Evolutionary conservation across 2,329 filamentous ascomycete genomes (phyloP).

Genomic region (Amesomyces nigricolor): DNA sequence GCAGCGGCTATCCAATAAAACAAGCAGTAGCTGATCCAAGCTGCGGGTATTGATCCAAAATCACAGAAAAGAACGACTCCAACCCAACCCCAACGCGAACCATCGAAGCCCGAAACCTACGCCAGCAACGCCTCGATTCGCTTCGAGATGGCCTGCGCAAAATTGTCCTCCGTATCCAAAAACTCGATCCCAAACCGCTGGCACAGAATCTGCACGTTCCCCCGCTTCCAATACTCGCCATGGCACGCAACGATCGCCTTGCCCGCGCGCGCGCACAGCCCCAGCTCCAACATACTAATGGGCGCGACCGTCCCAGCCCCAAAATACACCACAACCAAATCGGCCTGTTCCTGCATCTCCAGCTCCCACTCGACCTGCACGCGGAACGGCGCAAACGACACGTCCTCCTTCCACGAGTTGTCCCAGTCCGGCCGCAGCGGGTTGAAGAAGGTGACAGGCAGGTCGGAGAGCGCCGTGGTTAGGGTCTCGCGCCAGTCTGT

Average conservation of each 20-base stretch:
- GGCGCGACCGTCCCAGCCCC: constrained; percentile 47
- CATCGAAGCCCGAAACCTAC: neutral
- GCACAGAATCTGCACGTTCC: constrained; percentile 56
- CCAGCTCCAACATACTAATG: constrained; percentile 56
- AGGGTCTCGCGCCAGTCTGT: constrained; percentile 49
- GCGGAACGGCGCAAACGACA: constrained; percentile 40
- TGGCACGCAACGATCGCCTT: constrained; percentile 51
- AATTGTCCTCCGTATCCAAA: constrained; percentile 29
- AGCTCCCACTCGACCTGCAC: constrained; percentile 59
- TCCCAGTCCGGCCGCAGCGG: constrained; percentile 55
- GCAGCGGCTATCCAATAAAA: no score
- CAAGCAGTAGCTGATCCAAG: no score
- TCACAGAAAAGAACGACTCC: neutral
- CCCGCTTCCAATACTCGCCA: constrained; percentile 50
- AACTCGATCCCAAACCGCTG: constrained; percentile 41
- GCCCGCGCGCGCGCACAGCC: constrained; percentile 41
- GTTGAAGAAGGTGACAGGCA: constrained; percentile 51
- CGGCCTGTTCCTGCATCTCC: constrained; percentile 46
- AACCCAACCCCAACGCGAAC: no score
- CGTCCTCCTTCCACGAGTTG: constrained; percentile 45
- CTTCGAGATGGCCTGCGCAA: neutral
- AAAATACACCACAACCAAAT: constrained; percentile 54
- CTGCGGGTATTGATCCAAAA: no score
- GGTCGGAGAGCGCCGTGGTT: constrained; percentile 34
- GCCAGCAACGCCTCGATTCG: constrained; percentile 7